phyloP scores from a whole-genome alignment of 257 asterid species.

The Parsonsia alboflavescens region DNA sequence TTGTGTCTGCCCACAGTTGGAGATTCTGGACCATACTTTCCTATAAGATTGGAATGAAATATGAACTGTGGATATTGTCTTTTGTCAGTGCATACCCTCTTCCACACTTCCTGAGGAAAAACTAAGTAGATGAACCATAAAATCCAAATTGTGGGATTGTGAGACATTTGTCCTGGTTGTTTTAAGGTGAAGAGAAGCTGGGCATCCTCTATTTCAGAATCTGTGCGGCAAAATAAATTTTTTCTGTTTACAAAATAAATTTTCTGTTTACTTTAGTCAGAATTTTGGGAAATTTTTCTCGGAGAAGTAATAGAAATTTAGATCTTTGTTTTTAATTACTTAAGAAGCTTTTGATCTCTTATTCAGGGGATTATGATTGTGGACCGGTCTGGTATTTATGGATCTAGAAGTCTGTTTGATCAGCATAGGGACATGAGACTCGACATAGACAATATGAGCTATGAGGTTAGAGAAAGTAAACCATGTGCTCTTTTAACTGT shows the following conservation, averaged over 20 bases:
- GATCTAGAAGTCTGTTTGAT: constrained; percentile 50
- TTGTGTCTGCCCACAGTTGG: background rate
- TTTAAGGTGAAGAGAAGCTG: too few relatives aligned
- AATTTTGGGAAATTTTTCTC: background rate
- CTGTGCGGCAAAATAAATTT: background rate
- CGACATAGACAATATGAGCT: constrained; percentile 74
- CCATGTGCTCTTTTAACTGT: background rate
- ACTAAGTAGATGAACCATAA: background rate
- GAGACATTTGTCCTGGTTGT: background rate
- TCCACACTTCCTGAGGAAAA: background rate
- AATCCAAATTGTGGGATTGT: background rate
- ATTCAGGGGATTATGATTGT: constrained; percentile 45
- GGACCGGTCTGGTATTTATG: constrained; percentile 43
- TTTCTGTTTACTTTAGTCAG: too few relatives aligned
- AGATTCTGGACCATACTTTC: background rate
- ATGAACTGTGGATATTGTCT: background rate
- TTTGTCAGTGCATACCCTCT: background rate
- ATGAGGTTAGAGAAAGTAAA: constrained; percentile 46
- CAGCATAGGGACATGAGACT: constrained; percentile 79
- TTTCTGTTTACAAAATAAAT: too few relatives aligned
- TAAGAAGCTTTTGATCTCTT: background rate
- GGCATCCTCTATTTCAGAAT: too few relatives aligned
- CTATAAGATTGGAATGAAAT: background rate
- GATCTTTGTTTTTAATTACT: background rate
- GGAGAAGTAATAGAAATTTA: background rate